phyloP scores from a whole-genome alignment of 2,329 filamentous ascomycete genomes.

The Pyricularia grisea region DNA sequence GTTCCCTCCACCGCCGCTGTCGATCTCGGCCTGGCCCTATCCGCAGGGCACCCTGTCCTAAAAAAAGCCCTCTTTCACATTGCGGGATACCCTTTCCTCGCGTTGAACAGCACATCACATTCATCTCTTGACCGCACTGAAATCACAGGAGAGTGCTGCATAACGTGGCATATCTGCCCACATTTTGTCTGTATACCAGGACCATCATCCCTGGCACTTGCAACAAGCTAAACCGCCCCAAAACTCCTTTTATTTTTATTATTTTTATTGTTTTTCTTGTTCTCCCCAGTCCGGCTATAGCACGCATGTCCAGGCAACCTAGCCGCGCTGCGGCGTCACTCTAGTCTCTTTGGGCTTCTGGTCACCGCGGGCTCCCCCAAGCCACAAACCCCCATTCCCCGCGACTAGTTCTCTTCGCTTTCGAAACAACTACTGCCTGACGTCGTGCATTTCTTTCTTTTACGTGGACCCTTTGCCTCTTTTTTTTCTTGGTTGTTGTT shows the following conservation, averaged over 20 bases:
- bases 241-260: neutral
- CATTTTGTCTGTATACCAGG: neutral
- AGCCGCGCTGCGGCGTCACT: neutral
- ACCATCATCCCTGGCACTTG: neutral
- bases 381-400: neutral
- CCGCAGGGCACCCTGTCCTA: neutral
- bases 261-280: no score
- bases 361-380: neutral
- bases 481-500: neutral
- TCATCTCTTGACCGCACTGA: neutral
- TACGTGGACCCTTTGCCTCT: neutral
- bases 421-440: neutral
- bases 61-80: neutral
- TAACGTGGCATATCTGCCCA: neutral
- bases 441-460: neutral
- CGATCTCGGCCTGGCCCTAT: neutral
- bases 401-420: neutral
- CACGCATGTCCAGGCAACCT: neutral
- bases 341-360: neutral
- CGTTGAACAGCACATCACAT: neutral
- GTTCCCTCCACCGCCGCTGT: neutral
- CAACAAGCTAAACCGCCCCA: neutral
- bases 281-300: neutral
- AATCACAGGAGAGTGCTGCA: neutral
- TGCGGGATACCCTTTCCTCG: neutral